Conservation (phyloP, 345 rosid species). For the Camelina hispida region DNA sequence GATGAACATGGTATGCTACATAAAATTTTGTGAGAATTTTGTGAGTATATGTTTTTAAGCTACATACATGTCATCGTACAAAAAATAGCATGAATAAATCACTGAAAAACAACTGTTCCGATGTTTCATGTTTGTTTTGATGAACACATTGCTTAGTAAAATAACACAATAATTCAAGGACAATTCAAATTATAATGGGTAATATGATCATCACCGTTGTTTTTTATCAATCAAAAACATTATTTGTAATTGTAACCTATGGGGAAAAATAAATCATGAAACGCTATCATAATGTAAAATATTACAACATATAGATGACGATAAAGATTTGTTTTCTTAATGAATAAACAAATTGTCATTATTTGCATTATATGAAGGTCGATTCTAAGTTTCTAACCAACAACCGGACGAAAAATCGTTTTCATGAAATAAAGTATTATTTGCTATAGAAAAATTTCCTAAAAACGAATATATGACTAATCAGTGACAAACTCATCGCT, state of each 20-base stretch:
- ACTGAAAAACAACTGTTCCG: no score
- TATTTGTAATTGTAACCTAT: no score
- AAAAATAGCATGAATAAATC: no score
- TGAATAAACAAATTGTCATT: not conserved
- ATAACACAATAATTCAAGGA: no score
- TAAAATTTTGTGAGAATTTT: no score
- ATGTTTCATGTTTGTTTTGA: no score
- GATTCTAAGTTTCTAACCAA: constrained; percentile 1
- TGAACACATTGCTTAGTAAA: no score
- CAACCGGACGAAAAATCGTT: constrained; percentile 9
- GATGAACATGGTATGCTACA: no score
- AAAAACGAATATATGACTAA: constrained; percentile 9
- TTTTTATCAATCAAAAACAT: not conserved
- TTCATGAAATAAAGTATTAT: not conserved
- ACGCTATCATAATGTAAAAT: not conserved
- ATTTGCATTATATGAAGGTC: not conserved
- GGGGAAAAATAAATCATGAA: not conserved
- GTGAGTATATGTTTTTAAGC: no score
- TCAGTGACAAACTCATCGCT: constrained; percentile 9
- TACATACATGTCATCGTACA: no score
- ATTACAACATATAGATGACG: not conserved
- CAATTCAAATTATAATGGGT: not conserved
- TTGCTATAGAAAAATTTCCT: not conserved
- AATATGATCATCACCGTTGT: no score
- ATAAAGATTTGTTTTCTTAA: not conserved